phyloP scores from a whole-genome alignment of 2,329 filamentous ascomycete genomes.

The Alternaria metachromatica region DNA sequence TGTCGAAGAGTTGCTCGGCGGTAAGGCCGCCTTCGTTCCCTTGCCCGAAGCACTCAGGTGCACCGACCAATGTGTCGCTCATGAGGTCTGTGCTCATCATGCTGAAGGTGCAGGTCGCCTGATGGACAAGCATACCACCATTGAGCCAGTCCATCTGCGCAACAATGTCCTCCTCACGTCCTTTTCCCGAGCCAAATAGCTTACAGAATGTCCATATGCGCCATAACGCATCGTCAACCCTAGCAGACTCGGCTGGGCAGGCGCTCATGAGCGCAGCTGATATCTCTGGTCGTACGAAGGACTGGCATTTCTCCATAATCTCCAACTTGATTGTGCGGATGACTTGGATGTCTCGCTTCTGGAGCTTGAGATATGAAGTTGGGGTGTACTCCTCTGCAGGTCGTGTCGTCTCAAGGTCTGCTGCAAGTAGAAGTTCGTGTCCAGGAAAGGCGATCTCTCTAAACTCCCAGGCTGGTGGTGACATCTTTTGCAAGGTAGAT shows the following conservation, averaged over 20 bases:
- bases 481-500: slow-evolving; percentile 59
- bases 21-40: slow-evolving; percentile 64
- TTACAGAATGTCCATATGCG: slow-evolving; percentile 71
- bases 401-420: slow-evolving; percentile 52
- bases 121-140: slow-evolving; percentile 61
- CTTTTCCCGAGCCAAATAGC: slow-evolving; percentile 66
- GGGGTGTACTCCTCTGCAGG: slow-evolving; percentile 62
- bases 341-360: slow-evolving; percentile 61
- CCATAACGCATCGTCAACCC: slow-evolving; percentile 69
- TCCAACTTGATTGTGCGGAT: slow-evolving; percentile 62
- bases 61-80: slow-evolving; percentile 61
- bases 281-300: slow-evolving; percentile 64
- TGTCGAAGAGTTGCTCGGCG: slow-evolving; percentile 65
- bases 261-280: slow-evolving; percentile 59
- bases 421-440: slow-evolving; percentile 50
- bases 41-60: slow-evolving; percentile 63
- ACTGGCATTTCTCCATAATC: slow-evolving; percentile 61
- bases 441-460: slow-evolving; percentile 64
- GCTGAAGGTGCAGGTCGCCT: slow-evolving; percentile 54
- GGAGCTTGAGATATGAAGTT: slow-evolving; percentile 58
- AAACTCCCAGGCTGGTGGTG: slow-evolving; percentile 66
- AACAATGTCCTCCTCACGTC: slow-evolving; percentile 64
- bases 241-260: slow-evolving; percentile 54
- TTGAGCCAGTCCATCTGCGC: slow-evolving; percentile 69
- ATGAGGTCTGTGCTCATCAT: slow-evolving; percentile 60